Evolutionary conservation across 2,329 filamentous ascomycete genomes (phyloP).

Genomic region (Lasiodiplodia theobromae): DNA sequence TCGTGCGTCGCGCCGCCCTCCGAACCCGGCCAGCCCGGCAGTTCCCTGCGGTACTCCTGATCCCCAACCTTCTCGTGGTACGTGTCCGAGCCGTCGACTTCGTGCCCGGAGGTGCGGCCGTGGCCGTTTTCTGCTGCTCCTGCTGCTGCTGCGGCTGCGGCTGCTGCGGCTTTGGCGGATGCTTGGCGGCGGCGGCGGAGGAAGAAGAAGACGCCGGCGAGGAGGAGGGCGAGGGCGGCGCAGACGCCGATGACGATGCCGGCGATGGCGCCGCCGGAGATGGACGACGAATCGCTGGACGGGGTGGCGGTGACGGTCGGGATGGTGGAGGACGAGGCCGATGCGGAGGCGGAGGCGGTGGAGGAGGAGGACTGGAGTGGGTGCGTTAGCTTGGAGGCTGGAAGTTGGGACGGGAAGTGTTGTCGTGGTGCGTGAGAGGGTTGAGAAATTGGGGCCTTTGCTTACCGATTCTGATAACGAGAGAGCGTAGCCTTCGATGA

Average conservation of each 20-base stretch:
- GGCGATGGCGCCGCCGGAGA: constrained; percentile 35
- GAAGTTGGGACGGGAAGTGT: not conserved
- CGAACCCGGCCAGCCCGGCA: not conserved
- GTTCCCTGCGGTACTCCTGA: not conserved
- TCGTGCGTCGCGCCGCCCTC: not conserved
- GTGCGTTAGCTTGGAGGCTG: not conserved
- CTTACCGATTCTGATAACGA: not conserved
- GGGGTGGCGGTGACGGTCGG: constrained; percentile 14
- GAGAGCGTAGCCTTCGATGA: constrained; percentile 39
- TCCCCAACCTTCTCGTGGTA: constrained; percentile 10
- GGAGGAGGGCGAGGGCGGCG: constrained; percentile 34
- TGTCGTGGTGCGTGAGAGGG: too few species aligned
- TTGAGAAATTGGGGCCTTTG: not conserved
- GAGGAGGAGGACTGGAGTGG: not conserved
- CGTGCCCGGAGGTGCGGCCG: not conserved
- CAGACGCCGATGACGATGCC: constrained; percentile 36
- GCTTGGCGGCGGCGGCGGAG: constrained; percentile 30
- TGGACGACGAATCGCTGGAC: constrained; percentile 23
- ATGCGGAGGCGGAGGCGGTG: not conserved
- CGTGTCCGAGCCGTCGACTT: constrained; percentile 8
- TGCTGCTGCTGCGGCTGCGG: not conserved
- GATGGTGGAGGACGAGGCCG: not conserved
- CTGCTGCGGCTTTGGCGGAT: not conserved
- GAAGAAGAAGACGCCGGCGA: constrained; percentile 30
- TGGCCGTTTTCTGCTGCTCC: not conserved